Evolutionary conservation across 2,329 filamentous ascomycete genomes (phyloP).

Genomic region (Colletotrichum aenigma): DNA sequence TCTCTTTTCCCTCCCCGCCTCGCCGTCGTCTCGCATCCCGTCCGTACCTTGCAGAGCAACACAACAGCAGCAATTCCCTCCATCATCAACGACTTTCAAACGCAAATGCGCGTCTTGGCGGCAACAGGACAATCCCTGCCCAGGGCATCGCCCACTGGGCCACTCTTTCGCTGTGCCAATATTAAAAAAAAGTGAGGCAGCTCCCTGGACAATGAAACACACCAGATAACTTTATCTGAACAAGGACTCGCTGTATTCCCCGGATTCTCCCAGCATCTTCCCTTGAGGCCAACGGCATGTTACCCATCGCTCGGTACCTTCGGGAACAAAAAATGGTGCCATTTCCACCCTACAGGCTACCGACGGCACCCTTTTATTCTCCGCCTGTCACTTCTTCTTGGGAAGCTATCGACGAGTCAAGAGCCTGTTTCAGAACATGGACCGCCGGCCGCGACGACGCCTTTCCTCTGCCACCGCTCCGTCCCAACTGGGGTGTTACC

Average conservation of each 20-base stretch:
- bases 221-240: slow-evolving; percentile 17
- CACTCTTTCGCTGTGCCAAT: background rate
- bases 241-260: slow-evolving; percentile 10
- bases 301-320: background rate
- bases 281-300: background rate
- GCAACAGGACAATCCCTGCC: background rate
- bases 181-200: slow-evolving; percentile 1
- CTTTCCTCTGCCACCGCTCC: background rate
- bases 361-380: background rate
- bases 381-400: background rate
- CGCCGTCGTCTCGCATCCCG: background rate
- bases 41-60: background rate
- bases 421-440: slow-evolving; percentile 9
- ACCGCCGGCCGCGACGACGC: background rate
- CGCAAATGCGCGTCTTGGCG: background rate
- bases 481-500: background rate
- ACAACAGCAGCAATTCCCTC: background rate
- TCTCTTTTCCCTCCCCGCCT: background rate
- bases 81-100: background rate
- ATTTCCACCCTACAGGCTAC: background rate
- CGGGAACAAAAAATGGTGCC: slow-evolving; percentile 12
- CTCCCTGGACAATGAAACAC: slow-evolving; percentile 7
- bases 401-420: background rate
- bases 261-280: slow-evolving; percentile 7
- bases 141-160: background rate